Percentiles rank a stretch among this genome's conserved stretches.
phyloP scores from a whole-genome alignment of 345 rosid genomes.

The Rhodamnia rubescens region DNA sequence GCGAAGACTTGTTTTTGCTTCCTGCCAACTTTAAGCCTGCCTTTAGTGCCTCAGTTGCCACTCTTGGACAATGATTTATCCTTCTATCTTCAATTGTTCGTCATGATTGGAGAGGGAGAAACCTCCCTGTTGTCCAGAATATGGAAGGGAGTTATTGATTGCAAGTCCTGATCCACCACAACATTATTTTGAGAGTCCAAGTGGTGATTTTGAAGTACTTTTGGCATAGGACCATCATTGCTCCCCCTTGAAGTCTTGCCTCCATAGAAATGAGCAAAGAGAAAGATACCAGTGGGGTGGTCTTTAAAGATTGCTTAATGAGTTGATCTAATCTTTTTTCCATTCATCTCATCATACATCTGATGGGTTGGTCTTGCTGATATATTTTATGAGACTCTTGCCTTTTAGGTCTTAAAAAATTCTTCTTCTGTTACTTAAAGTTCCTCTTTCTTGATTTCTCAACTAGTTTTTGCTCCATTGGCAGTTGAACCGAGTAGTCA shows the following conservation, averaged over 20 bases:
- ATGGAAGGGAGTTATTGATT: neutral
- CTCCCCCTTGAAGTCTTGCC: neutral
- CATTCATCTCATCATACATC: neutral
- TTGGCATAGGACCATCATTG: neutral
- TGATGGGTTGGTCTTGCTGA: neutral
- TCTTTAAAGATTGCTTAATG: neutral
- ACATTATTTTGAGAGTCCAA: neutral
- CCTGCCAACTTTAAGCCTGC: neutral
- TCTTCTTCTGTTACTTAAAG: no score
- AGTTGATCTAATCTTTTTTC: neutral
- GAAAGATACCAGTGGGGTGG: neutral
- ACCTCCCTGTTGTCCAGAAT: neutral
- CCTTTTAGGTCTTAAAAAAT: neutral
- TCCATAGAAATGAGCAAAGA: neutral
- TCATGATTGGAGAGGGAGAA: neutral
- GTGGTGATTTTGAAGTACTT: neutral
- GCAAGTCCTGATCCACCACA: neutral
- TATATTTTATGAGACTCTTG: neutral
- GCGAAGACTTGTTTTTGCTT: neutral
- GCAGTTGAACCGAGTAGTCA: slow-evolving; percentile 88
- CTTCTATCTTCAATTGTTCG: neutral
- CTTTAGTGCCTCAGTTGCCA: neutral
- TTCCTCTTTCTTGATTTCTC: neutral
- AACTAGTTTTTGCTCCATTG: neutral
- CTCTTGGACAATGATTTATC: neutral